These are phyloP conservation scores for Neoscytalidium dimidiatum DNA, from an alignment of 2,329 filamentous ascomycete species.

Conservation along the genomic window DNA sequence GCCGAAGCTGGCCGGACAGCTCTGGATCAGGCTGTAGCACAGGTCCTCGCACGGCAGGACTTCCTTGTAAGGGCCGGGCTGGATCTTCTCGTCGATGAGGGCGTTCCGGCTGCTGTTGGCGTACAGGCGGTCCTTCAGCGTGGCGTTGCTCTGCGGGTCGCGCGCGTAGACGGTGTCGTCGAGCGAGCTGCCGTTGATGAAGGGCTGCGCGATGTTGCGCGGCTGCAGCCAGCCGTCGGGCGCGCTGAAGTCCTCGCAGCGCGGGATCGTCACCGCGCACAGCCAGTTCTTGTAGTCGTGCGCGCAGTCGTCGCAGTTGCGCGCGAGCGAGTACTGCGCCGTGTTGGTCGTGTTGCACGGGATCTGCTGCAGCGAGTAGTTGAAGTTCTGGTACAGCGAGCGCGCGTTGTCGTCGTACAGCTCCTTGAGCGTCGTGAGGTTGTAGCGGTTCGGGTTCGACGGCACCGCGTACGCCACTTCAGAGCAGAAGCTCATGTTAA, in stretches of 20 bases:
- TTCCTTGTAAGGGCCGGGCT: slow-evolving; percentile 91
- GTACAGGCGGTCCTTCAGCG: slow-evolving; percentile 34
- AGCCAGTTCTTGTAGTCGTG: slow-evolving; percentile 91
- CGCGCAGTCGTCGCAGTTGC: slow-evolving; percentile 74
- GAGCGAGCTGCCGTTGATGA: slow-evolving; percentile 67
- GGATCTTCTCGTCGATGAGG: slow-evolving; percentile 69
- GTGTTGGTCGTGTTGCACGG: slow-evolving; percentile 76
- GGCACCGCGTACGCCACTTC: slow-evolving; percentile 91
- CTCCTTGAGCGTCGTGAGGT: slow-evolving; percentile 61
- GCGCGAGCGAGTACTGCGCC: slow-evolving; percentile 78
- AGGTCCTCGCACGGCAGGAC: slow-evolving; percentile 84
- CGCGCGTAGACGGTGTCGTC: slow-evolving; percentile 33
- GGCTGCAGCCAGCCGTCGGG: slow-evolving; percentile 54
- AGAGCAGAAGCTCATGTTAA: slow-evolving; percentile 84
- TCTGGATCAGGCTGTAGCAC: slow-evolving; percentile 83
- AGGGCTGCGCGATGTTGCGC: slow-evolving; percentile 70
- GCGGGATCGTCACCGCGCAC: slow-evolving; percentile 88
- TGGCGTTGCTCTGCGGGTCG: slow-evolving; percentile 26
- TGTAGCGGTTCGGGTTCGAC: slow-evolving; percentile 67
- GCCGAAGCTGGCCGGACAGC: slow-evolving; percentile 73
- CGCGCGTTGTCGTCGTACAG: slow-evolving; percentile 79
- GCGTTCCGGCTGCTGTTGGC: slow-evolving; percentile 66
- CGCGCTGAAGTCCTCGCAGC: slow-evolving; percentile 80
- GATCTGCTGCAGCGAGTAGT: slow-evolving; percentile 78
- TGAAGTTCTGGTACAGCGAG: slow-evolving; percentile 73